phyloP scores from a whole-genome alignment of 768 basidiomycete genomes.

The Termitomyces sp. region DNA sequence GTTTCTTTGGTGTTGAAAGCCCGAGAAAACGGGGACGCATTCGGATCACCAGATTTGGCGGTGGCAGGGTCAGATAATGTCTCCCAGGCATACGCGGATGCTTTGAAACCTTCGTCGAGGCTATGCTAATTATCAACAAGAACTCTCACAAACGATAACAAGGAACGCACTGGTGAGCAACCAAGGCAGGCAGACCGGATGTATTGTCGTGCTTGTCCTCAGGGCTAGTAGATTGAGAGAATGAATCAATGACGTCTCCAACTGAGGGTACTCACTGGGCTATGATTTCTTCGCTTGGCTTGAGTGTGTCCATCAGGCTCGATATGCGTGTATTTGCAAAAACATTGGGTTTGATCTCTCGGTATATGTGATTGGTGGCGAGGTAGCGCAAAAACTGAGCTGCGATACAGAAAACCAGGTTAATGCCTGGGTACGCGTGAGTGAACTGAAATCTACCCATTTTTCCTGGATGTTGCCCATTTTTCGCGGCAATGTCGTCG shows the following conservation, averaged over 20 bases:
- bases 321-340: constrained; percentile 30
- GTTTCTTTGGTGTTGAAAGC: constrained; percentile 17
- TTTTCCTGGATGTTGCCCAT: constrained; percentile 19
- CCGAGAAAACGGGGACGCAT: constrained; percentile 17
- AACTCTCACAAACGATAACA: no score
- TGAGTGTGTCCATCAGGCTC: constrained; percentile 20
- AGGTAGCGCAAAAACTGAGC: constrained; percentile 6
- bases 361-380: constrained; percentile 11
- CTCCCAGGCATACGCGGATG: constrained; percentile 25
- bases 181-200: constrained; percentile 19
- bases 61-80: constrained; percentile 22
- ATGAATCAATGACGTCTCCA: background rate
- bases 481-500: constrained; percentile 22
- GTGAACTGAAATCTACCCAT: constrained; percentile 19
- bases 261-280: background rate
- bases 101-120: constrained; percentile 26
- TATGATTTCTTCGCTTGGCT: background rate
- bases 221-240: background rate
- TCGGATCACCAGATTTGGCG: constrained; percentile 19
- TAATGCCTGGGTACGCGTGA: background rate
- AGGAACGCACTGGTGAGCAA: constrained; percentile 17
- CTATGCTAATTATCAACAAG: constrained; percentile 7
- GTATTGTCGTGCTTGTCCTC: constrained; percentile 11
- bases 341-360: constrained; percentile 24
- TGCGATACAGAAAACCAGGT: background rate